Percentiles rank a stretch among this genome's conserved stretches.
Conservation (phyloP, 768 basidiomycete genomes). For the Lactifluus echinatus region DNA sequence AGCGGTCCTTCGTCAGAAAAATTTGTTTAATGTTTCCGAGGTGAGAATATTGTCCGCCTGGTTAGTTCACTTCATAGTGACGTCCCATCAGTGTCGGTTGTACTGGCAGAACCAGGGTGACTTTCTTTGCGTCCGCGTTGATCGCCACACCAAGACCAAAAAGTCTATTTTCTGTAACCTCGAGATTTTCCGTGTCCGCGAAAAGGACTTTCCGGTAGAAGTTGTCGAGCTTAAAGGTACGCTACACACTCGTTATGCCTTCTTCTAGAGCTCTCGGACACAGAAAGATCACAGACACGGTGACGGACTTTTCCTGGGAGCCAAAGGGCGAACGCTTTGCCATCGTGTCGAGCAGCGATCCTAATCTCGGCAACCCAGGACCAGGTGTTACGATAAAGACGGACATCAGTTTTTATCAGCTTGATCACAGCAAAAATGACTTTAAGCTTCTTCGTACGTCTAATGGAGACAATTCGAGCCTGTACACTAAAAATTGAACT, state of each 20-base stretch:
- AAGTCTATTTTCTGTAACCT: conserved; percentile 98
- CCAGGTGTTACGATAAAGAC: conserved; percentile 95
- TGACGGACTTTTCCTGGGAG: conserved; percentile 97
- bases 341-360: conserved; percentile 89
- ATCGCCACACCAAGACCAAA: conserved; percentile 97
- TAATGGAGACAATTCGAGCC: neutral
- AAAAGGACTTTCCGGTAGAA: conserved; percentile 97
- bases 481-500: conserved; percentile 2
- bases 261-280: conserved; percentile 27
- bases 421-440: conserved; percentile 87
- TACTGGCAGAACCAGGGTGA: conserved; percentile 99
- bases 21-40: conserved; percentile 96
- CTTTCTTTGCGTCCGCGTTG: conserved; percentile 97
- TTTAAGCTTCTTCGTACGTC: conserved; percentile 79
- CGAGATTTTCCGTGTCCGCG: conserved; percentile 94
- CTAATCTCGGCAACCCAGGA: conserved; percentile 82
- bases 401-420: conserved; percentile 91
- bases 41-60: conserved; percentile 43
- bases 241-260: neutral
- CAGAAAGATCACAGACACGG: conserved; percentile 48
- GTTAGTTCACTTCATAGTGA: neutral
- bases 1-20: conserved; percentile 81
- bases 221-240: conserved; percentile 94
- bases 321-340: conserved; percentile 94
- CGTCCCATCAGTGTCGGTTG: conserved; percentile 70